Evolutionary conservation across 2,329 filamentous ascomycete genomes (phyloP), one percentile per base, ranked within the genome.

Genomic region (Botrytis paeoniae): DNA sequence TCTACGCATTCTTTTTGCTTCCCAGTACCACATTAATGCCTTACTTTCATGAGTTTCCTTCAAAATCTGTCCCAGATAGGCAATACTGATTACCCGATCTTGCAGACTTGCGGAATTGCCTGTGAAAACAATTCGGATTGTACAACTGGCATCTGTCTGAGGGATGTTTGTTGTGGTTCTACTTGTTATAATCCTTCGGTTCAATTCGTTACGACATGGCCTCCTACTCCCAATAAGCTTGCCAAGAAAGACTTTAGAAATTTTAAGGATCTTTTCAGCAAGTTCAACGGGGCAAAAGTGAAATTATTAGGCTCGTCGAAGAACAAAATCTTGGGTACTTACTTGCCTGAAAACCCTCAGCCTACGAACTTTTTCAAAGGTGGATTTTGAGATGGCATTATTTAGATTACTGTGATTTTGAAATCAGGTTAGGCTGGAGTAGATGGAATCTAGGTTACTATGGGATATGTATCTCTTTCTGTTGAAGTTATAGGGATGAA

Each of bases 61-160:
- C 22, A 12, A 14, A 16, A 7, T 54, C 5, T 18, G n/a, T 29
- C 29, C 3, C 3, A 3, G 25, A 54, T 54, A 8, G 16, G n/a
- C 51, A 54, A 54, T 54, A 29, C 51, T 57, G 6, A 57, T 57
- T 29, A 14, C 6, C n/a, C n/a, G 7, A 57, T 57, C 14, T 29
- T 57, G 14, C 7, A 57, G 51, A 29, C 14, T 35, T 73, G 72
- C 10, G 61, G 29, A 8, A 29, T 32, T 5, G 1, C 4, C n/a
- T 73, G 72, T 20, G 9, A 8, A 18, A n/a, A 8, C 8, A 65
- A 70, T 39, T 37, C 60, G 1, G 68, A 73, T 18, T 73, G 72
- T 65, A 12, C 37, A 2, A 45, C 51, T n/a, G 72, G 72, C 0
- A 71, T 73, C 20, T 73, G 72, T 32, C 29, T 73, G 0, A 43